Evolutionary conservation across 164 flowering plant genomes (phyloP).

Genomic region (Santalum album): DNA sequence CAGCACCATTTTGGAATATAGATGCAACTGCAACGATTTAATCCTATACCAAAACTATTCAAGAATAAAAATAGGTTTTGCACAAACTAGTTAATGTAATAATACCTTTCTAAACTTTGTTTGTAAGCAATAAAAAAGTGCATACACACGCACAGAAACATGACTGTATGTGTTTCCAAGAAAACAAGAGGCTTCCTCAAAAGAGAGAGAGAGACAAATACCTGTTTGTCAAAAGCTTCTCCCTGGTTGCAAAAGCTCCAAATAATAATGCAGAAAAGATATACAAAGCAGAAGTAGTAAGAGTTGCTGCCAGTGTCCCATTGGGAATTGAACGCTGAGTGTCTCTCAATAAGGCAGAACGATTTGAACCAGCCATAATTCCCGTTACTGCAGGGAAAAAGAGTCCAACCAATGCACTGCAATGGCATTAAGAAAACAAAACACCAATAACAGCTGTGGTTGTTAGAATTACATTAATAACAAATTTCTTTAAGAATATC

Average conservation of each 20-base stretch:
- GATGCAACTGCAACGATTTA: no score
- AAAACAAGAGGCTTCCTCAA: not conserved
- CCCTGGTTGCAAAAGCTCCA: conserved; percentile 90
- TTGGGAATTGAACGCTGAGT: conserved; percentile 95
- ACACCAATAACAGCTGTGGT: no score
- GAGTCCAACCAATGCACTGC: conserved; percentile 95
- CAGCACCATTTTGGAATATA: no score
- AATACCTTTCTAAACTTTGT: no score
- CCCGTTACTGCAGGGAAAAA: conserved; percentile 99
- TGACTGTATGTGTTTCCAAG: no score
- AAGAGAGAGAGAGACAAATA: conserved; percentile 12
- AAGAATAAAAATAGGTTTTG: no score
- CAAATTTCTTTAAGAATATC: no score
- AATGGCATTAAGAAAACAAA: not conserved
- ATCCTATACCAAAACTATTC: no score
- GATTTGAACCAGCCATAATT: conserved; percentile 99
- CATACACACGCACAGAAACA: no score
- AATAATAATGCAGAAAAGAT: conserved; percentile 71
- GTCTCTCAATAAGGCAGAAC: conserved; percentile 92
- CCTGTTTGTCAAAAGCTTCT: conserved; percentile 95
- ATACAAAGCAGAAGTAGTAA: conserved; percentile 68
- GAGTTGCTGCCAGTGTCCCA: conserved; percentile 92
- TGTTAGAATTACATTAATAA: not conserved
- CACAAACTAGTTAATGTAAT: no score
- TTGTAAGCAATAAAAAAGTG: no score